Conservation (phyloP, 164 flowering plant species). For the Aristolochia contorta region DNA sequence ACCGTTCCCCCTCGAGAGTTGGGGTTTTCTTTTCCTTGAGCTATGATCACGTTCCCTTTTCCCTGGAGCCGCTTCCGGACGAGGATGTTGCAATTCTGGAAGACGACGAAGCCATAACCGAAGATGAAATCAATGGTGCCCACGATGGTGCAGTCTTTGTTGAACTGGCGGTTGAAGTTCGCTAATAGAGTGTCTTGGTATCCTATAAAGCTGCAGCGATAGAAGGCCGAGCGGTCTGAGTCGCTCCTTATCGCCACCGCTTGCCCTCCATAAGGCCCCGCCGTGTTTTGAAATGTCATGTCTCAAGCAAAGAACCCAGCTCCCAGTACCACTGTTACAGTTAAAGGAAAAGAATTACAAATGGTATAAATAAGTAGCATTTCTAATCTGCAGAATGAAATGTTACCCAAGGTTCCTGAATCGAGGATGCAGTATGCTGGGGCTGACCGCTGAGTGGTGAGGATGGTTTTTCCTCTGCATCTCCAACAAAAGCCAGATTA, state of each 20-base stretch:
- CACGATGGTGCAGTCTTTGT: conserved; percentile 15
- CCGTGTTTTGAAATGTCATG: conserved; percentile 2
- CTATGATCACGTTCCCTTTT: conserved; percentile 29
- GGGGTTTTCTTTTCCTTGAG: conserved; percentile 26
- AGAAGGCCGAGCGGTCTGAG: not conserved
- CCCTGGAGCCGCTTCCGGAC: conserved; percentile 18
- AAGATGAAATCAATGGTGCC: conserved; percentile 26
- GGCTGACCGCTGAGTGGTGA: conserved; percentile 5
- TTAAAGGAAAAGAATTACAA: no score
- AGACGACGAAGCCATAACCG: conserved; percentile 24
- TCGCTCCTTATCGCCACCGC: conserved; percentile 2
- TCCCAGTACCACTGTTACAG: not conserved
- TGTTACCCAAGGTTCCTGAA: not conserved
- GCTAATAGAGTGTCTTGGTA: conserved; percentile 7
- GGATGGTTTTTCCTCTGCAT: conserved; percentile 12
- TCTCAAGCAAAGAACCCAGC: not conserved
- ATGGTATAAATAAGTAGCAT: no score
- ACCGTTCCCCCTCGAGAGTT: conserved; percentile 24
- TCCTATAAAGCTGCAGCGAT: conserved; percentile 7
- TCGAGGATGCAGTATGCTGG: not conserved
- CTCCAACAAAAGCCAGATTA: conserved; percentile 21
- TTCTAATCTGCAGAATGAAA: no score
- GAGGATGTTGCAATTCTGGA: conserved; percentile 29
- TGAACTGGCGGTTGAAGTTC: conserved; percentile 11
- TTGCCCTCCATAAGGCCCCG: not conserved